These are phyloP conservation scores for Hsuehochloa calcarea DNA, from an alignment of 176 grass and related monocot genomes.

Conservation along the genomic window DNA sequence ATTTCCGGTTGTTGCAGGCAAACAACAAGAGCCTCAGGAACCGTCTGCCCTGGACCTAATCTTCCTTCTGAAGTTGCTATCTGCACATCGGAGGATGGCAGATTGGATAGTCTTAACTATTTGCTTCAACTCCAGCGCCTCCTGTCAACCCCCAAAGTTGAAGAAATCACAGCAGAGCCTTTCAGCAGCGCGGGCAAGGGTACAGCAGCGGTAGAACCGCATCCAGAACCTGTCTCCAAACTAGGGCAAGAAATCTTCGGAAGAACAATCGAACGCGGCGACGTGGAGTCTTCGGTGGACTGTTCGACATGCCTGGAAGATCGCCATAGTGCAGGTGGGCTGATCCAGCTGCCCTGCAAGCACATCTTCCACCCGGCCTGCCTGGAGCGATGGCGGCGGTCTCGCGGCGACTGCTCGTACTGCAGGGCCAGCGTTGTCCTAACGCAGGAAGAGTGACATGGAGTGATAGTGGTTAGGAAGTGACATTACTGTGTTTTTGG, in stretches of 20 bases:
- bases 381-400: slow-evolving; percentile 38
- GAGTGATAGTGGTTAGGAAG: too few relatives aligned
- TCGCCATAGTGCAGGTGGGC: slow-evolving; percentile 11
- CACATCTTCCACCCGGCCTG: slow-evolving; percentile 48
- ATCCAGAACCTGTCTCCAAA: neutral
- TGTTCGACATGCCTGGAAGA: slow-evolving; percentile 49
- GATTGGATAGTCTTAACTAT: neutral
- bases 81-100: neutral
- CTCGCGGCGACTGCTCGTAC: slow-evolving; percentile 41
- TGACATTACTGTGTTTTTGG: neutral
- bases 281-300: neutral
- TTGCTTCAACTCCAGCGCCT: neutral
- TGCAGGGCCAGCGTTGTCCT: slow-evolving; percentile 27
- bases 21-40: neutral
- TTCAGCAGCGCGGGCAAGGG: neutral
- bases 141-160: neutral
- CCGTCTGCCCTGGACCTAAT: neutral
- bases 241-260: neutral
- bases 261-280: neutral
- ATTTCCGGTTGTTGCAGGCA: neutral
- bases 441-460: neutral
- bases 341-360: slow-evolving; percentile 38
- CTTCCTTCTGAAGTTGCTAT: neutral
- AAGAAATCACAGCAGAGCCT: neutral
- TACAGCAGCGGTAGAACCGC: neutral